Conservation (phyloP, 352 stramenopile genomes). For the Phytophthora pluvialis region DNA sequence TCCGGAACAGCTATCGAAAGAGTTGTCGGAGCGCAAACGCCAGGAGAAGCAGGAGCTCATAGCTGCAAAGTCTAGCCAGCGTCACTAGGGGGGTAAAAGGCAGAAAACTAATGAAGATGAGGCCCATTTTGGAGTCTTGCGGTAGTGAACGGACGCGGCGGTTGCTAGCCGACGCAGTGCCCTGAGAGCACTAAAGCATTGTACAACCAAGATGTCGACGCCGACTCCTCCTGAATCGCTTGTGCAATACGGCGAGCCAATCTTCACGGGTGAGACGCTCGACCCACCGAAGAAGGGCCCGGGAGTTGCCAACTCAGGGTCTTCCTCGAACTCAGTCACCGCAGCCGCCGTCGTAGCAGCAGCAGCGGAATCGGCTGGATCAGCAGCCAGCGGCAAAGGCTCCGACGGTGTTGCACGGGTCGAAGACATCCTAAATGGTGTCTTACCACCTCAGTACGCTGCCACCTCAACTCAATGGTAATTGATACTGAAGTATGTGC, state of each 20-base stretch:
- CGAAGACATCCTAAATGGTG: slow-evolving; percentile 80
- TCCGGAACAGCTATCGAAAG: slow-evolving; percentile 59
- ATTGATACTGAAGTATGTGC: neutral
- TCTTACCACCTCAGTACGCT: slow-evolving; percentile 75
- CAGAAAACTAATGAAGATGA: slow-evolving; percentile 12
- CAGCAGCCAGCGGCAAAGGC: slow-evolving; percentile 31
- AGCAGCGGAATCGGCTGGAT: slow-evolving; percentile 27
- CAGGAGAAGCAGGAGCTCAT: slow-evolving; percentile 51
- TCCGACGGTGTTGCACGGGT: slow-evolving; percentile 63
- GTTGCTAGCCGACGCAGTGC: slow-evolving; percentile 25
- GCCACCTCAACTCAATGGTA: no score
- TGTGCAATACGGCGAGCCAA: slow-evolving; percentile 89
- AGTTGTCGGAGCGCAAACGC: slow-evolving; percentile 51
- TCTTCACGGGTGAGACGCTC: slow-evolving; percentile 89
- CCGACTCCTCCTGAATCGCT: slow-evolving; percentile 85
- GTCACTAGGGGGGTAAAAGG: slow-evolving; percentile 5
- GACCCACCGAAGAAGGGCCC: slow-evolving; percentile 59
- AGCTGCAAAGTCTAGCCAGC: slow-evolving; percentile 22
- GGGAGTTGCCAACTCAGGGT: slow-evolving; percentile 19
- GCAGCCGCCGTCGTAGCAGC: slow-evolving; percentile 24
- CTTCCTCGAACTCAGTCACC: slow-evolving; percentile 31
- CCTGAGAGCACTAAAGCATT: slow-evolving; percentile 6
- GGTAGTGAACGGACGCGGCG: slow-evolving; percentile 45
- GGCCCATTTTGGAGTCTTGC: neutral
- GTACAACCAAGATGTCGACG: slow-evolving; percentile 43